phyloP scores from a whole-genome alignment of 257 asterid species.

The Nicotiana attenuata region DNA sequence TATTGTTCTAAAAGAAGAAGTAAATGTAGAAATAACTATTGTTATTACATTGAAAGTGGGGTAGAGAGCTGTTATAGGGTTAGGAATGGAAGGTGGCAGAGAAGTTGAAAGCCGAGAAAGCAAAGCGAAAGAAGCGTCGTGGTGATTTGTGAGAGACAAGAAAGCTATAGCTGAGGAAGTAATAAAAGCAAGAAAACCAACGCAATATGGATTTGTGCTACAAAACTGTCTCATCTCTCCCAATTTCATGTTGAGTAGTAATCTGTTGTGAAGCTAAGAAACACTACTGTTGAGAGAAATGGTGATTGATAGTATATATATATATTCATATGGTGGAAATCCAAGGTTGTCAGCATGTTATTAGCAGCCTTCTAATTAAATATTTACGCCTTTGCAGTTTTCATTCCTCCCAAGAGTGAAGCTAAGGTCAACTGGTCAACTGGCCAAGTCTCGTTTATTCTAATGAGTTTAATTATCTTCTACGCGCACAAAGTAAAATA shows the following conservation, averaged over 20 bases:
- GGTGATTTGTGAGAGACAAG: conserved; percentile 19
- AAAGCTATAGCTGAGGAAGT: conserved; percentile 20
- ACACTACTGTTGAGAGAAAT: no score
- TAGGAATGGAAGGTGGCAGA: background rate
- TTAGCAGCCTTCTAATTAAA: no score
- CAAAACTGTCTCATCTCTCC: conserved; percentile 14
- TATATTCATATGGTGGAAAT: no score
- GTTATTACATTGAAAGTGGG: conserved; percentile 47
- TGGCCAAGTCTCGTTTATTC: no score
- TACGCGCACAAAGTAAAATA: no score
- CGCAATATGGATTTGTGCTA: conserved; percentile 23
- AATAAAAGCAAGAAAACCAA: conserved; percentile 18
- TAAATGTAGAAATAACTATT: background rate
- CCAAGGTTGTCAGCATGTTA: no score
- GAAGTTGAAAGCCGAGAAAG: conserved; percentile 28
- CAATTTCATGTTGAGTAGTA: background rate
- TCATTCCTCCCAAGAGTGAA: no score
- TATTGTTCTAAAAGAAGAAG: background rate
- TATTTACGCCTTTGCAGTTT: no score
- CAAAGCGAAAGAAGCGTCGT: conserved; percentile 17
- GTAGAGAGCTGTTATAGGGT: conserved; percentile 34
- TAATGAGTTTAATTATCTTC: no score
- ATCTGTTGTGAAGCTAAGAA: no score
- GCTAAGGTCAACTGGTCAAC: no score
- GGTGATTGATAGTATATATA: no score